Conservation (phyloP, 805 yeast species). For the Yarrowia hollandica region DNA sequence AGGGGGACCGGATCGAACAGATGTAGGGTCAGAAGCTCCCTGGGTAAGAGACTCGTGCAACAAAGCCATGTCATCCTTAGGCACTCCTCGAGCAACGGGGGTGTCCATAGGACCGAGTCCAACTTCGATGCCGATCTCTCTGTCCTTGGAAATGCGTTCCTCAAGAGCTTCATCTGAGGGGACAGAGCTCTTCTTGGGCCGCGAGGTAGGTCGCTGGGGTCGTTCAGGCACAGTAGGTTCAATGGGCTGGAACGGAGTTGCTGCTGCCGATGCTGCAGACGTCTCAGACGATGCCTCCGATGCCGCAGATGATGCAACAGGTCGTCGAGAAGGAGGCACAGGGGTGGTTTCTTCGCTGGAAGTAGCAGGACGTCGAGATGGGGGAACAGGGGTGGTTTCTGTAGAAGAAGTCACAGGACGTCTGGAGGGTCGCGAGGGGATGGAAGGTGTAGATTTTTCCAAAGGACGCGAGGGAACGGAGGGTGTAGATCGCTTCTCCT, state of each 20-base stretch:
- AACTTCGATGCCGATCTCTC: not conserved
- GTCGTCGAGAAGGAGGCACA: not conserved
- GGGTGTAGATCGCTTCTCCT: not conserved
- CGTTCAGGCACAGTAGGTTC: not conserved
- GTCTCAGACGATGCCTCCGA: too few species aligned
- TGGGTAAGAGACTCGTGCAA: not conserved
- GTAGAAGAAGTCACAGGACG: not conserved
- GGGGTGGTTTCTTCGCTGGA: not conserved
- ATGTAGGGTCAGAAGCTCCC: not conserved
- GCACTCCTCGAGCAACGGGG: not conserved
- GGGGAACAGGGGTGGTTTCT: not conserved
- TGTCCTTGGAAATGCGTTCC: not conserved
- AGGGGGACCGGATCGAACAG: not conserved
- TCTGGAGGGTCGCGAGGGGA: not conserved
- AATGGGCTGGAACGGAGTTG: slow-evolving; percentile 1
- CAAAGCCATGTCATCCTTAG: slow-evolving; percentile 14
- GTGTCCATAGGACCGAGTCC: slow-evolving; percentile 12
- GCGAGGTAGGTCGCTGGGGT: not conserved
- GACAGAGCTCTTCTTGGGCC: not conserved
- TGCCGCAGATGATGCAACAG: not conserved
- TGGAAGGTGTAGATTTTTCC: not conserved
- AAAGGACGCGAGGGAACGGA: not conserved
- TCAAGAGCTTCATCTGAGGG: not conserved
- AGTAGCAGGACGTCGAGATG: not conserved
- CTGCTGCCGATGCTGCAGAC: not conserved